Evolutionary conservation across 1,284 basidiomycete genomes (phyloP).

Genomic region (Anthracocystis walkeri): DNA sequence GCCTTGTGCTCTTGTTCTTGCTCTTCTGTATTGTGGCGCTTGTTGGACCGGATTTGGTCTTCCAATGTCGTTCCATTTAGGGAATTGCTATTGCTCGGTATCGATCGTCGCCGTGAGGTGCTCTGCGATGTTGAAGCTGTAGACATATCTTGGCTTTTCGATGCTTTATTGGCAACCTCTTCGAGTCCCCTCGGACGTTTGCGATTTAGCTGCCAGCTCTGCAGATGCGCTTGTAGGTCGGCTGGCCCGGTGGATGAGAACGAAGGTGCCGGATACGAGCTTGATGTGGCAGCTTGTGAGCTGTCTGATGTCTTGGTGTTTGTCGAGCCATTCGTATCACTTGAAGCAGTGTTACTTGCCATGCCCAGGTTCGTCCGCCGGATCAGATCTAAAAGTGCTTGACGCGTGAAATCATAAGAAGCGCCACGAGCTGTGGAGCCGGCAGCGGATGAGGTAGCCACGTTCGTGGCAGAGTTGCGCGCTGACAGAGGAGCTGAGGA

Average conservation of each 20-base stretch:
- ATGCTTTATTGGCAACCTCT: not conserved
- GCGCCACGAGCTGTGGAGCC: not conserved
- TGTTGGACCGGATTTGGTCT: not conserved
- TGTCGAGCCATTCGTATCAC: not conserved
- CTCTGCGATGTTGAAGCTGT: not conserved
- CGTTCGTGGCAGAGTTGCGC: not conserved
- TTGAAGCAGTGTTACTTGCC: not conserved
- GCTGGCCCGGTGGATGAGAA: slow-evolving; percentile 11
- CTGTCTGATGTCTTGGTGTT: not conserved
- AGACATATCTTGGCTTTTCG: not conserved
- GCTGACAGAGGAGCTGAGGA: not conserved
- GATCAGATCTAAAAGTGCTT: slow-evolving; percentile 35
- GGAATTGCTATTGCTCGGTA: not conserved
- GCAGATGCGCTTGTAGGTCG: slow-evolving; percentile 19
- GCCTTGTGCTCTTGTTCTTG: slow-evolving; percentile 27
- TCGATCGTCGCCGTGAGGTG: not conserved
- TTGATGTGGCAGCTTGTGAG: not conserved
- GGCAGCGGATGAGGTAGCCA: not conserved
- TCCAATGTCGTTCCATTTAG: not conserved
- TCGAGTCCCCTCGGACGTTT: slow-evolving; percentile 13
- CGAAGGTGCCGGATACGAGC: not conserved
- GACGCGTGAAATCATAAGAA: slow-evolving; percentile 30
- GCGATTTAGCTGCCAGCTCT: slow-evolving; percentile 23
- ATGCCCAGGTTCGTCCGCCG: slow-evolving; percentile 28
- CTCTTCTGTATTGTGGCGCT: slow-evolving; percentile 13